phyloP scores from a whole-genome alignment of 176 grass and related monocot species.

The Ampelocalamus luodianensis region DNA sequence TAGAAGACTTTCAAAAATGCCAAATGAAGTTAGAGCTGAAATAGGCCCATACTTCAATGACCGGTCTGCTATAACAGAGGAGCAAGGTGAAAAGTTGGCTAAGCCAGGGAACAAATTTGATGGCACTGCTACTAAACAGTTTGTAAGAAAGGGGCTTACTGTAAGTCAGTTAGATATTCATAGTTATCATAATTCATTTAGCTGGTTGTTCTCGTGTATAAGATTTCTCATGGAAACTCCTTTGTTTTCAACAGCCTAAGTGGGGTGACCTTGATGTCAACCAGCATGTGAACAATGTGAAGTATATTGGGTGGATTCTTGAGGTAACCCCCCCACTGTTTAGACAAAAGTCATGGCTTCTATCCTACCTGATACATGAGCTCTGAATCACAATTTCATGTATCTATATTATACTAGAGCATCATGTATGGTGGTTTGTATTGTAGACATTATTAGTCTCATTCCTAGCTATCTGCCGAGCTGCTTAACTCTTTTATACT shows the following conservation, averaged over 20 bases:
- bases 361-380: background rate
- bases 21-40: constrained; percentile 92
- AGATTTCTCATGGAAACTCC: constrained; percentile 23
- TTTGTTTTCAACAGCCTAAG: constrained; percentile 67
- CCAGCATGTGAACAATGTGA: constrained; percentile 99
- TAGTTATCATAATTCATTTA: background rate
- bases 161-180: constrained; percentile 55
- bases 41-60: constrained; percentile 83
- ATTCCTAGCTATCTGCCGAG: background rate
- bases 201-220: background rate
- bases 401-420: background rate
- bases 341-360: background rate
- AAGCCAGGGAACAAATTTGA: constrained; percentile 61
- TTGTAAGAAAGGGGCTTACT: constrained; percentile 78
- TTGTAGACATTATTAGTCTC: background rate
- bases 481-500: background rate
- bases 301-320: constrained; percentile 99
- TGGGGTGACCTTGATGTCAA: constrained; percentile 97
- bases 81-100: constrained; percentile 71
- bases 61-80: constrained; percentile 61
- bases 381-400: constrained; percentile 1
- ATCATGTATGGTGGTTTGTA: background rate
- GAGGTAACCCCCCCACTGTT: constrained; percentile 61
- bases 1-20: constrained; percentile 88
- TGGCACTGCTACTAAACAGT: constrained; percentile 52